These are phyloP conservation scores for Phycomyces nitens DNA, from an alignment of 192 early-diverging fungal species.

Conservation along the genomic window DNA sequence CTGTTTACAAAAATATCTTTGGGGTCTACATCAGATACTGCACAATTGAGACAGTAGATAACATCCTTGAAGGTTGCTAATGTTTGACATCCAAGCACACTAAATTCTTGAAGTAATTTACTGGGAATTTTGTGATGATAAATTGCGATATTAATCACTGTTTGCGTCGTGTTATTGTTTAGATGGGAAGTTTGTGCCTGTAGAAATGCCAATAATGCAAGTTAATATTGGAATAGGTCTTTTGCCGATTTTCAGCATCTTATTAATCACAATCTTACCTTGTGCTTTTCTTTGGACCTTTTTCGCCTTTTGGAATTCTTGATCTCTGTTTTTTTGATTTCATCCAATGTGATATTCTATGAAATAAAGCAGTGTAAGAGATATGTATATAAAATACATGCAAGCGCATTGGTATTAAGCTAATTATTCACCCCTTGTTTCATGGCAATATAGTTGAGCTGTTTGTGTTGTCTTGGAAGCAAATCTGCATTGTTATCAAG, in stretches of 20 bases:
- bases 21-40: background rate
- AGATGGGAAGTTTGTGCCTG: background rate
- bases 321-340: too few relatives aligned
- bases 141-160: slow-evolving; percentile 57
- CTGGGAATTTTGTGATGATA: slow-evolving; percentile 54
- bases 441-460: background rate
- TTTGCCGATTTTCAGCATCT: too few relatives aligned
- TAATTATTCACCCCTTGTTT: background rate
- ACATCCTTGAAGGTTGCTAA: slow-evolving; percentile 65
- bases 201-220: background rate
- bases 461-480: background rate
- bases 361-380: too few relatives aligned
- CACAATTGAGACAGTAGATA: slow-evolving; percentile 29
- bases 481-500: background rate
- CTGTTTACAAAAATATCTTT: background rate
- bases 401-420: background rate
- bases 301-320: too few relatives aligned
- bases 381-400: too few relatives aligned
- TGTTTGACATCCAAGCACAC: slow-evolving; percentile 66
- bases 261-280: too few relatives aligned
- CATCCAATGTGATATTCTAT: too few relatives aligned
- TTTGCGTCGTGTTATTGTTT: slow-evolving; percentile 8
- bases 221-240: background rate
- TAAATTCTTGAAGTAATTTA: slow-evolving; percentile 56
- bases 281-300: too few relatives aligned